Conservation (phyloP, 2,329 filamentous ascomycete genomes). For the Aspergillus sp. region DNA sequence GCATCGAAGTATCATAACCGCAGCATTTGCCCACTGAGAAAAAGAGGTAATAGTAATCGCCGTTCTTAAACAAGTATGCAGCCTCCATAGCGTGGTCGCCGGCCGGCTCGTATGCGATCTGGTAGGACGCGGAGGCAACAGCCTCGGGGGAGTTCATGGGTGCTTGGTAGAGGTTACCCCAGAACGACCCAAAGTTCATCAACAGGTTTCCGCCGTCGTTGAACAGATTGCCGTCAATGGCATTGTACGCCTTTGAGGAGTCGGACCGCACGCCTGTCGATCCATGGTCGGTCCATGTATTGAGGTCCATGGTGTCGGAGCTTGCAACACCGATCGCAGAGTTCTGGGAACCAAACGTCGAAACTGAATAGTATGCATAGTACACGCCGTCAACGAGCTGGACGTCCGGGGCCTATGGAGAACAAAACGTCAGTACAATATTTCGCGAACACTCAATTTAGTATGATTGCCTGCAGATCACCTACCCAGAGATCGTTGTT, state of each 20-base stretch:
- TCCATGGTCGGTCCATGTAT: constrained; percentile 37
- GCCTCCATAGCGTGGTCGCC: constrained; percentile 58
- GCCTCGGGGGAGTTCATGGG: constrained; percentile 44
- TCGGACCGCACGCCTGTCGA: constrained; percentile 37
- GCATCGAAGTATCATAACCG: constrained; percentile 51
- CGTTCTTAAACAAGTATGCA: constrained; percentile 56
- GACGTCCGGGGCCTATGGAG: constrained; percentile 62
- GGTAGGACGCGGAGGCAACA: constrained; percentile 37
- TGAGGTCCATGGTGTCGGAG: constrained; percentile 41
- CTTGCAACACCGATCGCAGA: constrained; percentile 63
- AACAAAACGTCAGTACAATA: background rate
- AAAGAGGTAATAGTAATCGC: constrained; percentile 64
- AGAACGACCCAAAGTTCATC: constrained; percentile 69
- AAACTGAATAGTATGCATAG: constrained; percentile 68
- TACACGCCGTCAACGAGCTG: constrained; percentile 58
- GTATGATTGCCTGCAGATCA: background rate
- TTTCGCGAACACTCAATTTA: background rate
- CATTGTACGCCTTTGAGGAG: constrained; percentile 52
- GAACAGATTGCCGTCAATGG: constrained; percentile 61
- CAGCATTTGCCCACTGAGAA: constrained; percentile 64
- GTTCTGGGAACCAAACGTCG: constrained; percentile 59
- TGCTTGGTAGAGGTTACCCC: constrained; percentile 63
- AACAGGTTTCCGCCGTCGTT: constrained; percentile 44
- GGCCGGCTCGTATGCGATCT: constrained; percentile 55
- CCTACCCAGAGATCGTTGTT: constrained; percentile 52